Evolutionary conservation across 176 grass and related monocot species (phyloP).

Genomic region (Oryza meyeriana): DNA sequence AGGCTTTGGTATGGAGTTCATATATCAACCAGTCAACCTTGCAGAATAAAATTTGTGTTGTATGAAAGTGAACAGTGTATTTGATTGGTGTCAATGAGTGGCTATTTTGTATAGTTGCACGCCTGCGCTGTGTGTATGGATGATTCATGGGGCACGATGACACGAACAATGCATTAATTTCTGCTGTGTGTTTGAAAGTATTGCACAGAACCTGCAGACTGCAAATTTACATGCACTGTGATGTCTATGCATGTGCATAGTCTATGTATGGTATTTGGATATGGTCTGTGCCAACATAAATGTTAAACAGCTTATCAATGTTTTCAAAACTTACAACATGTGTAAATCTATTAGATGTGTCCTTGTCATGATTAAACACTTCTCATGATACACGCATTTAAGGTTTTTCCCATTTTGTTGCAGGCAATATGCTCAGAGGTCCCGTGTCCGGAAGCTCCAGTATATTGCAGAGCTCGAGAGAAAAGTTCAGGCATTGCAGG

Average conservation of each 20-base stretch:
- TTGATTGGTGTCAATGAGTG: background rate
- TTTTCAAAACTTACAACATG: background rate
- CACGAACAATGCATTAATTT: slow-evolving; percentile 6
- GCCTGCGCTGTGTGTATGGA: background rate
- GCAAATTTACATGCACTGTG: background rate
- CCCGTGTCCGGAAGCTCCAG: slow-evolving; percentile 91
- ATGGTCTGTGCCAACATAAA: slow-evolving; percentile 11
- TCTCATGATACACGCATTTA: background rate
- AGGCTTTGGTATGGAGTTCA: background rate
- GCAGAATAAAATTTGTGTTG: background rate
- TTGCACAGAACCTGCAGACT: background rate
- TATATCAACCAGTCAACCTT: background rate
- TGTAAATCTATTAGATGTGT: background rate
- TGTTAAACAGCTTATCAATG: background rate
- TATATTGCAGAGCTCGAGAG: slow-evolving; percentile 97
- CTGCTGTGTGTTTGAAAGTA: background rate
- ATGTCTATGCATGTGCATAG: background rate
- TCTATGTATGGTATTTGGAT: background rate
- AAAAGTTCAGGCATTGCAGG: slow-evolving; percentile 85
- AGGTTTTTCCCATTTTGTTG: background rate
- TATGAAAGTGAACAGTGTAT: background rate
- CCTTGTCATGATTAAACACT: background rate
- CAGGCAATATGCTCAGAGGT: slow-evolving; percentile 96
- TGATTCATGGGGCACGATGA: background rate
- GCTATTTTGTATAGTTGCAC: background rate